Base-by-base conservation (phyloP, 352 stramenopile species). In the Plasmopara viticola region DNA sequence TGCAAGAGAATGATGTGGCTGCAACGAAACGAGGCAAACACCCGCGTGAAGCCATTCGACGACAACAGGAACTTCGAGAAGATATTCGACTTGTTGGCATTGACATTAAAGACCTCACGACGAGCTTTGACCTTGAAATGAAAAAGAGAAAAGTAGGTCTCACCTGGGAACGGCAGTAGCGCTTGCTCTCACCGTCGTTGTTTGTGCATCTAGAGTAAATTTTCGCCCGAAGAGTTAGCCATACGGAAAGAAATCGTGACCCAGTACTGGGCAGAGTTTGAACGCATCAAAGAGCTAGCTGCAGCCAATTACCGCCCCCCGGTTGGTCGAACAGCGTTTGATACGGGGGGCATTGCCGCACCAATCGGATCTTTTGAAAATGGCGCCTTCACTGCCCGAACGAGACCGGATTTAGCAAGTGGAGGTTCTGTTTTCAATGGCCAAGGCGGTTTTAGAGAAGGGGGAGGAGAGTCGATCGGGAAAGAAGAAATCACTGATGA, bases 211-310 rank as follows among this genome's bases (percentile, higher is more conserved):
- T 38, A 90, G 80, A 88, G 67, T 60, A 94, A 94, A 55, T 85
- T 91, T 50, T 61, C 68, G 18, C 74, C 72, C 0, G 76, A 87
- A 54, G 80, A 94, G 49, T 46, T 91, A 18, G 62, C 79, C 44
- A 91, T 90, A 30, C 70, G 83, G 20, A 87, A 85, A 56, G 83
- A 93, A 37, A 82, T 90, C 29, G 60, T 93, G 9, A 70, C 80
- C 10, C 83, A 93, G 56, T 93, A 93, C 56, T 73, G 66, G 44
- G 77, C 78, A 44, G 83, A 93, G 63, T 87, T 77, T 48, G 72
- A 72, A 54, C 68, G 85, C 34, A 74, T 90, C 62, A 89, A 90
- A 58, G 83, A 94, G 34, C 66, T 91, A 30, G 77, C 80, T 14
- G 63, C 69, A 4, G 64, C 77, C 3, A 73, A 70, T 30, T 84